phyloP scores from a whole-genome alignment of 768 basidiomycete genomes.

The Lactarius vividus region DNA sequence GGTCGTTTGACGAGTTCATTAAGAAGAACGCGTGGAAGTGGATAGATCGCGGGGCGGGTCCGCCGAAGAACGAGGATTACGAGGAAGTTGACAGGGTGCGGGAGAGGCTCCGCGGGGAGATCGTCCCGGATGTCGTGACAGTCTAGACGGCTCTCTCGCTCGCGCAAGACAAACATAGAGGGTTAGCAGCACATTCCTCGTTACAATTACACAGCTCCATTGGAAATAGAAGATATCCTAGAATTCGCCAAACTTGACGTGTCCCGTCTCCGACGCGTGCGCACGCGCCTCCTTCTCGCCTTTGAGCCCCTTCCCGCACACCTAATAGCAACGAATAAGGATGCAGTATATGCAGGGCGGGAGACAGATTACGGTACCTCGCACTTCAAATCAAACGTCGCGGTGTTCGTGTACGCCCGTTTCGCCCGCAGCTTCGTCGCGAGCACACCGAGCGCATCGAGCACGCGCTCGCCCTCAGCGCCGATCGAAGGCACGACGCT shows the following conservation, averaged over 20 bases:
- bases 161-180: background rate
- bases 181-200: background rate
- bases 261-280: conserved; percentile 87
- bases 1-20: conserved; percentile 84
- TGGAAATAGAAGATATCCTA: conserved; percentile 32
- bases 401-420: conserved; percentile 87
- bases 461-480: conserved; percentile 47
- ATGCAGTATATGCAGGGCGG: background rate
- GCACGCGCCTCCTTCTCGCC: conserved; percentile 92
- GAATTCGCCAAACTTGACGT: conserved; percentile 81
- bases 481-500: conserved; percentile 61
- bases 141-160: background rate
- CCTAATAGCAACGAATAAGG: conserved; percentile 38
- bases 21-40: conserved; percentile 74
- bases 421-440: conserved; percentile 69
- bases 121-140: background rate
- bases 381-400: conserved; percentile 88
- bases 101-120: conserved; percentile 23
- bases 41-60: conserved; percentile 45
- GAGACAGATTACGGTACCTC: conserved; percentile 46
- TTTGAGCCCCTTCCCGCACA: conserved; percentile 81
- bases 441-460: conserved; percentile 66
- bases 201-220: background rate
- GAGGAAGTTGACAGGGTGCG: conserved; percentile 52
- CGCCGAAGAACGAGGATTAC: conserved; percentile 41